Percentiles rank a stretch among this genome's conserved stretches.
Evolutionary conservation across 768 basidiomycete genomes (phyloP).

Genomic region (Tricholoma furcatifolium): DNA sequence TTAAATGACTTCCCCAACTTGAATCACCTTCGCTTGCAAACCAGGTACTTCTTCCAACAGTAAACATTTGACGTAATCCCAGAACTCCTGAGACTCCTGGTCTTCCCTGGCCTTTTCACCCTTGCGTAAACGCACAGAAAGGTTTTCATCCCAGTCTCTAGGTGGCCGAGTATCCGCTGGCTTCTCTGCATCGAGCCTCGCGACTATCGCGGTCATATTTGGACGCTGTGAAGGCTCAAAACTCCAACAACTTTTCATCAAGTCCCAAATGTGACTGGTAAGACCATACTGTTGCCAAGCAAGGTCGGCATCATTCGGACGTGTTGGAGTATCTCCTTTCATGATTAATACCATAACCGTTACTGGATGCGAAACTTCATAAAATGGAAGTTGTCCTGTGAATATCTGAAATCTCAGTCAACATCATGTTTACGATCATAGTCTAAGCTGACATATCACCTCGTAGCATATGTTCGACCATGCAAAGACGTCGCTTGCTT

Average conservation of each 20-base stretch:
- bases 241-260: slow-evolving; percentile 9
- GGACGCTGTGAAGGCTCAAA: slow-evolving; percentile 2
- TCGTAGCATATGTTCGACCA: slow-evolving; percentile 15
- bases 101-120: no score
- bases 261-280: slow-evolving; percentile 3
- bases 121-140: slow-evolving; percentile 7
- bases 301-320: not conserved
- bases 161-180: no score
- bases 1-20: no score
- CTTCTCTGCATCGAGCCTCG: not conserved
- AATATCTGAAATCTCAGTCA: slow-evolving; percentile 2
- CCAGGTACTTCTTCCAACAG: no score
- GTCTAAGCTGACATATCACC: not conserved
- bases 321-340: not conserved
- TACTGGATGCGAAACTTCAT: not conserved
- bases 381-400: slow-evolving; percentile 7
- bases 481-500: slow-evolving; percentile 12
- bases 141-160: slow-evolving; percentile 1
- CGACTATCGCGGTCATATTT: not conserved
- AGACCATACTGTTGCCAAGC: slow-evolving; percentile 2
- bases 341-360: not conserved
- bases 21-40: no score
- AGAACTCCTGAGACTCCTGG: not conserved
- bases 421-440: not conserved
- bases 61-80: no score